Base-by-base conservation (phyloP, 129 eudicot genomes). In the Pulicaria dysenterica region DNA sequence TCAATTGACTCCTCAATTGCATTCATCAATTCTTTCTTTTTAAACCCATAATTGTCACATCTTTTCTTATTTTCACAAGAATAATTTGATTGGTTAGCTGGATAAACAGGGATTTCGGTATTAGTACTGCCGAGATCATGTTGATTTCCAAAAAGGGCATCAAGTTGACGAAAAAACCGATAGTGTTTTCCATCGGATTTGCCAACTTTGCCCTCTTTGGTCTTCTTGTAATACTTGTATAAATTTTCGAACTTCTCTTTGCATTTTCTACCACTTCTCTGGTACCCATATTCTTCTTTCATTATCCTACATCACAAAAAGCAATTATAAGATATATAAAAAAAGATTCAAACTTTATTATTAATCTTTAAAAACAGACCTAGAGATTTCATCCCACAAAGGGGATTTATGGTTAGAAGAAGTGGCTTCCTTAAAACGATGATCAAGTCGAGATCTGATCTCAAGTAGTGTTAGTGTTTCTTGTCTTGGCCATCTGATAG, bases 141-240 rank as follows among this genome's bases (percentile, higher is more conserved):
- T 14, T 87, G 65, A 59, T 78, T 91, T 19, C 99, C 99, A 12
- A 86, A 88, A 57, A 95, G 89, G 34, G 97, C 97, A 50, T 95
- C 99, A 8, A 95, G 99, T 49, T 95, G 99, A 31, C 96, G 77
- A 75, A 95, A 95, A 69, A 95, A 95, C 48, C 99, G 75, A 64
- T 95, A 95, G 67, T 95, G 91, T 69, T 88, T 95, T 14, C 99
- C 99, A 43, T 95, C 99, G 62, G 88, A 90, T 69, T 94, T 86
- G 3, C 99, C 97, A 41, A 94, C 96, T 78, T 95, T 95, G 5
- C 99, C 97, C 51, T 95, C 99, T 72, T 90, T 95, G n/a, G 99
- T 90, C 84, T 95, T 95, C 80, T 95, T 95, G 88, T 95, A 95
- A 73, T 95, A 95, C 75, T 95, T 95, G 97, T 95, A 95, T 69